A percentile compares a stretch with the other conserved stretches of the same genome.
phyloP scores from a whole-genome alignment of 495 filamentous ascomycete species.

The Choiromyces venosus region DNA sequence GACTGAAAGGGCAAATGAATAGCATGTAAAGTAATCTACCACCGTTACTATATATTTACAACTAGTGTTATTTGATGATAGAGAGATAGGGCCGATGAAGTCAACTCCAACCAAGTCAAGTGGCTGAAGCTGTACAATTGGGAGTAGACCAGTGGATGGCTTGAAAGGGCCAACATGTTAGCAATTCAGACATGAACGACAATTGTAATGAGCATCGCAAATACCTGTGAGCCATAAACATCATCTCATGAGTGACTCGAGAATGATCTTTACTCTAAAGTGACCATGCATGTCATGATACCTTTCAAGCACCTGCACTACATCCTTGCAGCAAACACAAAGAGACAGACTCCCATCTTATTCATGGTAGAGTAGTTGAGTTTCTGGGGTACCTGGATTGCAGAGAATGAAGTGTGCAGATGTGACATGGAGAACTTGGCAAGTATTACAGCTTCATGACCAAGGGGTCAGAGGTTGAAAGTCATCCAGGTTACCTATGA shows the following conservation, averaged over 20 bases:
- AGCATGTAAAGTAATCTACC: too few relatives aligned
- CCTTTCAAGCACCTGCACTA: not conserved
- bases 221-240: not conserved
- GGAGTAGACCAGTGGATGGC: not conserved
- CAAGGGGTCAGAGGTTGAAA: too few relatives aligned
- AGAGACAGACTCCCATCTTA: too few relatives aligned
- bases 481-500: too few relatives aligned
- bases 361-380: too few relatives aligned
- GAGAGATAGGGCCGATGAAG: not conserved
- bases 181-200: not conserved
- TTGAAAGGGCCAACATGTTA: not conserved
- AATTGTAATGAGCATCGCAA: not conserved
- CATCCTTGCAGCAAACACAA: not conserved
- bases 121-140: not conserved
- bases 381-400: too few relatives aligned
- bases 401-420: too few relatives aligned
- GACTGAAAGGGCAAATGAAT: too few relatives aligned
- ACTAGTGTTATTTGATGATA: too few relatives aligned
- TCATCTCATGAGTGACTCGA: not conserved
- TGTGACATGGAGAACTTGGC: too few relatives aligned
- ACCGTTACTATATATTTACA: too few relatives aligned
- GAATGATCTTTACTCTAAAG: not conserved
- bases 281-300: conserved; percentile 1
- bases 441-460: too few relatives aligned
- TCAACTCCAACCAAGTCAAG: not conserved